Evolutionary conservation across 2,329 filamentous ascomycete genomes (phyloP).

Genomic region (Sporothrix dimorphospora): DNA sequence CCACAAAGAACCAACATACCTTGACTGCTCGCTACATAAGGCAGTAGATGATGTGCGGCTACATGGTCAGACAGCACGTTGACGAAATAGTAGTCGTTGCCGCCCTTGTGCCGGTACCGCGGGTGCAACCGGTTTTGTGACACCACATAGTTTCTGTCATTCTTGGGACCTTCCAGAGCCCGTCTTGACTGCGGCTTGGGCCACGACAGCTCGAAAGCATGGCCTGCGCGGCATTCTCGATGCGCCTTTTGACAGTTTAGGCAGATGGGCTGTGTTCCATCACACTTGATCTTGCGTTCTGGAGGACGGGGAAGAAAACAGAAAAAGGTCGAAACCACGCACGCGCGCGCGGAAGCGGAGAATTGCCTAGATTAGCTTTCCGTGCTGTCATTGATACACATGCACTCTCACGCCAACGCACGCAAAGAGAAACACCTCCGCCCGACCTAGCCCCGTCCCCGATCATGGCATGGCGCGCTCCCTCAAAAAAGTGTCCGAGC

Average conservation of each 20-base stretch:
- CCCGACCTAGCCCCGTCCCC: not conserved
- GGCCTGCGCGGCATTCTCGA: slow-evolving; percentile 23
- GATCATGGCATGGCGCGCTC: not conserved
- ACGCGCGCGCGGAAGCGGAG: not conserved
- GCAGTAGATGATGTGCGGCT: slow-evolving; percentile 14
- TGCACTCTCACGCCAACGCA: not conserved
- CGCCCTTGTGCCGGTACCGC: not conserved
- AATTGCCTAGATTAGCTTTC: not conserved
- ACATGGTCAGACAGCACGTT: slow-evolving; percentile 20
- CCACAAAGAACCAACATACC: not conserved
- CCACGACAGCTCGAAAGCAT: slow-evolving; percentile 30
- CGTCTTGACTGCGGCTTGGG: slow-evolving; percentile 25
- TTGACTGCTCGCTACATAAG: not conserved
- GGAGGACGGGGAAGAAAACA: not conserved
- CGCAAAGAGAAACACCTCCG: not conserved
- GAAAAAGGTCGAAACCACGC: not conserved
- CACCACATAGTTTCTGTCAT: not conserved
- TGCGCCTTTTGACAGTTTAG: slow-evolving; percentile 27
- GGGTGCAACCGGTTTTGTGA: not conserved
- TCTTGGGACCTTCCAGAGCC: slow-evolving; percentile 12
- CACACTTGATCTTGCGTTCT: slow-evolving; percentile 33
- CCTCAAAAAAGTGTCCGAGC: not conserved
- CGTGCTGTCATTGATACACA: not conserved
- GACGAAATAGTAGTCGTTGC: slow-evolving; percentile 23
- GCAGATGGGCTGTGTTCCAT: slow-evolving; percentile 27